Conservation (phyloP, 345 rosid species). For the Salix koriyanagi region DNA sequence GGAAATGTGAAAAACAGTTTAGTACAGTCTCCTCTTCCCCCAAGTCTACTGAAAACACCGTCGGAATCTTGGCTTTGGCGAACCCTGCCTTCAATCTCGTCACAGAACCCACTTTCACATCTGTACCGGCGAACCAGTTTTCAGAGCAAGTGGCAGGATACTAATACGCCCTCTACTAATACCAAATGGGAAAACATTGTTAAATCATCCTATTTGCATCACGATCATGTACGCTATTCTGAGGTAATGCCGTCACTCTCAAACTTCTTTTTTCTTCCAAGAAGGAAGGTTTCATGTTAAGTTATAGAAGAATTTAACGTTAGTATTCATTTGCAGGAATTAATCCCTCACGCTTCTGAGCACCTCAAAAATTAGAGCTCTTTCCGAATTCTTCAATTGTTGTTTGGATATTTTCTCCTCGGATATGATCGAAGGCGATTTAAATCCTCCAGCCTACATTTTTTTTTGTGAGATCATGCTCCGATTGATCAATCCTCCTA, state of each 20-base stretch:
- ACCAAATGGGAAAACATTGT: constrained; percentile 97
- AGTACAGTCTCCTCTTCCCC: constrained; percentile 39
- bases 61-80: constrained; percentile 93
- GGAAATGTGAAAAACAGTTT: constrained; percentile 14
- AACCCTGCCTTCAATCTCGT: constrained; percentile 53
- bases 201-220: constrained; percentile 68
- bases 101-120: constrained; percentile 37
- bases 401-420: constrained; percentile 7
- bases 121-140: constrained; percentile 27
- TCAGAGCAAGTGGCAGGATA: constrained; percentile 37
- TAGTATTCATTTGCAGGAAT: constrained; percentile 46
- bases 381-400: not conserved
- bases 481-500: constrained; percentile 2
- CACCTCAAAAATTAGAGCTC: constrained; percentile 37
- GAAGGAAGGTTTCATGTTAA: not conserved
- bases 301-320: not conserved
- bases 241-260: constrained; percentile 44
- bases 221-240: constrained; percentile 78
- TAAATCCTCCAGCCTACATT: constrained; percentile 10
- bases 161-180: constrained; percentile 25
- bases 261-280: not conserved
- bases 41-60: constrained; percentile 69
- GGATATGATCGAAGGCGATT: constrained; percentile 11
- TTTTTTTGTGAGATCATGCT: constrained; percentile 10
- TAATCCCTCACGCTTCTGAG: constrained; percentile 48